Conservation (phyloP, 2,329 filamentous ascomycete genomes). For the Colletotrichum musae region DNA sequence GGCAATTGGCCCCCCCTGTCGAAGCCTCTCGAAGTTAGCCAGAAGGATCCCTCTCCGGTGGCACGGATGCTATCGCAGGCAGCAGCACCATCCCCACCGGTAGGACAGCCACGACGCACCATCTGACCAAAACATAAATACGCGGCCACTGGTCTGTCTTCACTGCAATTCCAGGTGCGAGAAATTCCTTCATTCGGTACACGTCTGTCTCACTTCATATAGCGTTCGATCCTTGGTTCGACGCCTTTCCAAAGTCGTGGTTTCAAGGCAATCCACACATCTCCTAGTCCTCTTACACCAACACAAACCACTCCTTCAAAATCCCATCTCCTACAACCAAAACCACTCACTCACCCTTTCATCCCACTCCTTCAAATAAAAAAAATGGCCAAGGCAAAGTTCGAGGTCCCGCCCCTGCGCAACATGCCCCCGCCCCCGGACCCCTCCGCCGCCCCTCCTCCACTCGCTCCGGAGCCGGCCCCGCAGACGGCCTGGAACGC, state of each 20-base stretch:
- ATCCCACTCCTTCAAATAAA: not conserved
- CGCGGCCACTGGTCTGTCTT: not conserved
- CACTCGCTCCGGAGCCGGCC: slow-evolving; percentile 20
- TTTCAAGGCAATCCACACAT: too few relatives aligned
- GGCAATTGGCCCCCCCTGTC: slow-evolving; percentile 1
- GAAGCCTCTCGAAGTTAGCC: slow-evolving; percentile 30
- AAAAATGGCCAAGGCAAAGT: slow-evolving; percentile 7
- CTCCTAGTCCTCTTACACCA: not conserved
- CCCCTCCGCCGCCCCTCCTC: not conserved
- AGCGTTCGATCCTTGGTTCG: too few relatives aligned
- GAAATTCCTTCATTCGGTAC: too few relatives aligned
- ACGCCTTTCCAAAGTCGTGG: too few relatives aligned
- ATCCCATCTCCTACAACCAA: not conserved
- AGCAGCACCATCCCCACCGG: slow-evolving; percentile 14
- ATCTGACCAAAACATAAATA: slow-evolving; percentile 3
- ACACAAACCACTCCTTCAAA: not conserved
- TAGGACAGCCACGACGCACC: not conserved
- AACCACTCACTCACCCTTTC: not conserved
- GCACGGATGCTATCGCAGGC: not conserved
- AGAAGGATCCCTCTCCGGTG: slow-evolving; percentile 4
- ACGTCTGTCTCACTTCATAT: too few relatives aligned
- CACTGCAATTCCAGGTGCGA: not conserved
- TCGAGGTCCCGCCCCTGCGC: not conserved
- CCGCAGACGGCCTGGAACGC: slow-evolving; percentile 17
- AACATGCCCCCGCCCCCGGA: not conserved